phyloP scores from a whole-genome alignment of 768 basidiomycete species.

The Amanita subjunquillea region DNA sequence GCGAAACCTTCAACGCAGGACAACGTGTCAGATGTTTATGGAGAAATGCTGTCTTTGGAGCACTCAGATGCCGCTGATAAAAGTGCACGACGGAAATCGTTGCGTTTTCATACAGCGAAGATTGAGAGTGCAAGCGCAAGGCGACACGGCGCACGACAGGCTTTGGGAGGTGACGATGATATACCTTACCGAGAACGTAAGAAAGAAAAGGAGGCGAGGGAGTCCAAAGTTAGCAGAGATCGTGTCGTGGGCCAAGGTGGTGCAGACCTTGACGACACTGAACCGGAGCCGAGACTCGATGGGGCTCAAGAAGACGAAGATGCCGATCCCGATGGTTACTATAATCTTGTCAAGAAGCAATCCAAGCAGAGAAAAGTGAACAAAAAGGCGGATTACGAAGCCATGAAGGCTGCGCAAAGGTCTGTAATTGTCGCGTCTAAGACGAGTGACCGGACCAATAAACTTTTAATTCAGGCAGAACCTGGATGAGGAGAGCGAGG shows the following conservation, averaged over 20 bases:
- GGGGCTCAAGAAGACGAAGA: constrained; percentile 25
- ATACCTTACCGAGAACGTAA: constrained; percentile 77
- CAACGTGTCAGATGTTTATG: constrained; percentile 40
- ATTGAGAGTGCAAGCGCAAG: constrained; percentile 77
- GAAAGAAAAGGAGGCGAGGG: constrained; percentile 48
- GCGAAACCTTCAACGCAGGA: constrained; percentile 11
- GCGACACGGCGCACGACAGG: constrained; percentile 61
- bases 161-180: constrained; percentile 87
- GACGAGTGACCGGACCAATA: background rate
- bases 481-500: constrained; percentile 22
- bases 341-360: constrained; percentile 76
- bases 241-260: constrained; percentile 42
- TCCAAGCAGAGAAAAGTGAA: constrained; percentile 63
- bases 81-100: constrained; percentile 64
- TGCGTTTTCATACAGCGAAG: constrained; percentile 89
- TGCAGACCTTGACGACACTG: constrained; percentile 55
- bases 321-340: constrained; percentile 64
- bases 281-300: constrained; percentile 28
- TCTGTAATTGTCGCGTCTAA: constrained; percentile 21
- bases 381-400: constrained; percentile 80
- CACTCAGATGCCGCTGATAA: constrained; percentile 78
- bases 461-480: constrained; percentile 12
- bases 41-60: constrained; percentile 64
- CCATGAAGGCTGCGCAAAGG: constrained; percentile 43
- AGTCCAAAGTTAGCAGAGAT: constrained; percentile 42